Conservation (phyloP, 257 asterid species). For the Avicennia marina region DNA sequence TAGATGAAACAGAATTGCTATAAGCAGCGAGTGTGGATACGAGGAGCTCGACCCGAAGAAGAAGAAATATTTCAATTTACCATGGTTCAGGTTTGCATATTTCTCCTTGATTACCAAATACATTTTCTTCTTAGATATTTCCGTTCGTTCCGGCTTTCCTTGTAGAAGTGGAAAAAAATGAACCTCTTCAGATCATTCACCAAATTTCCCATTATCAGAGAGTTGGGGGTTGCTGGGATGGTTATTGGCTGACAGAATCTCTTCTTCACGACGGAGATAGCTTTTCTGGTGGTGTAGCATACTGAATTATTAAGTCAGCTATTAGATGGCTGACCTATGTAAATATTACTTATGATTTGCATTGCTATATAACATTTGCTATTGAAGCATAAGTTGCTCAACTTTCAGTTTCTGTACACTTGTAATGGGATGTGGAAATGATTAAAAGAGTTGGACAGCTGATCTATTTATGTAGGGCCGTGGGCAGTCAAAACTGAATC, state of each 20-base stretch:
- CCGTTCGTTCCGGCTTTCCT: not conserved
- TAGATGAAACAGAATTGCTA: conserved; percentile 50
- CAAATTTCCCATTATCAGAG: conserved; percentile 36
- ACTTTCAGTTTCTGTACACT: too few species aligned
- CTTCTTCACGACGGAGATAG: conserved; percentile 78
- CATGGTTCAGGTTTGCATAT: conserved; percentile 65
- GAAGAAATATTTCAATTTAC: conserved; percentile 81
- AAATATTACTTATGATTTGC: not conserved
- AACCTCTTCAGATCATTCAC: too few species aligned
- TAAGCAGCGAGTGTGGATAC: conserved; percentile 81
- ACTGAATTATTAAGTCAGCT: too few species aligned
- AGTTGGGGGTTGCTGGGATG: conserved; percentile 97
- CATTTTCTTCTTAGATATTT: not conserved
- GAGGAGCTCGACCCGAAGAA: conserved; percentile 91
- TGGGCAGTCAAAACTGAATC: too few species aligned
- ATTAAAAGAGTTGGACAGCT: too few species aligned
- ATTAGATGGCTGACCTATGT: too few species aligned
- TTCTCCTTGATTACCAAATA: conserved; percentile 7
- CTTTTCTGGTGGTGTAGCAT: conserved; percentile 90
- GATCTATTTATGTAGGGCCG: too few species aligned
- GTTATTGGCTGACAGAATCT: conserved; percentile 92
- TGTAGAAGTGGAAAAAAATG: too few species aligned
- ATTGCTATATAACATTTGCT: not conserved
- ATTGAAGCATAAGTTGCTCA: not conserved
- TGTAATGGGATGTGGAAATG: too few species aligned